Evolutionary conservation across 345 rosid species (phyloP).

Genomic region (Sisymbrium irio): DNA sequence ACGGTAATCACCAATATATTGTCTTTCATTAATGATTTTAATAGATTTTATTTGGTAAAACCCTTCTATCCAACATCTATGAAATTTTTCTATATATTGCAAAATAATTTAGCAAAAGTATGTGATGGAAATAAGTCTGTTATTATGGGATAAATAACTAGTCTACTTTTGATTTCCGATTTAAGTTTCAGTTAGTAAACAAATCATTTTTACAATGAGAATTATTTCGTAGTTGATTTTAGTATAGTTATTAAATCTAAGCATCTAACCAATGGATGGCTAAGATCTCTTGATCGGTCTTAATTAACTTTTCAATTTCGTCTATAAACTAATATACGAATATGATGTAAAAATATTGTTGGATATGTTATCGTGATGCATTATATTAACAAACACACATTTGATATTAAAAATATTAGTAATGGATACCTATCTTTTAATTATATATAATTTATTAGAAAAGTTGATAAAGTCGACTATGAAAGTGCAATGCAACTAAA

Average conservation of each 20-base stretch:
- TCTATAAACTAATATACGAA: background rate
- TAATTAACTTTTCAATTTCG: background rate
- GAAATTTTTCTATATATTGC: background rate
- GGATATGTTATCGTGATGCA: slow-evolving; percentile 19
- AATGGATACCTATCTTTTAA: background rate
- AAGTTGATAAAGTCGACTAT: slow-evolving; percentile 9
- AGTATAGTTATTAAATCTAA: background rate
- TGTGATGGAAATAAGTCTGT: background rate
- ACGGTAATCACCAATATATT: background rate
- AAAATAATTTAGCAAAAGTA: background rate
- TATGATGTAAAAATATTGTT: slow-evolving; percentile 8
- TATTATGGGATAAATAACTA: background rate
- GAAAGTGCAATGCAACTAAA: slow-evolving; percentile 2
- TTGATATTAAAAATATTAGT: background rate
- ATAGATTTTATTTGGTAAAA: background rate
- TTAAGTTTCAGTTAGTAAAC: background rate
- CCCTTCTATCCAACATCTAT: background rate
- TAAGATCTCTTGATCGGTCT: background rate
- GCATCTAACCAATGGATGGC: background rate
- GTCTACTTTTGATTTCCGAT: background rate
- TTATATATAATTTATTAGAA: background rate
- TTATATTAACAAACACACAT: background rate
- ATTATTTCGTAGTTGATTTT: background rate
- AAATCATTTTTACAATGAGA: background rate
- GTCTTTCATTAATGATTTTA: background rate